phyloP scores from a whole-genome alignment of 176 grass and related monocot genomes.

The Rhynchospora pubera region DNA sequence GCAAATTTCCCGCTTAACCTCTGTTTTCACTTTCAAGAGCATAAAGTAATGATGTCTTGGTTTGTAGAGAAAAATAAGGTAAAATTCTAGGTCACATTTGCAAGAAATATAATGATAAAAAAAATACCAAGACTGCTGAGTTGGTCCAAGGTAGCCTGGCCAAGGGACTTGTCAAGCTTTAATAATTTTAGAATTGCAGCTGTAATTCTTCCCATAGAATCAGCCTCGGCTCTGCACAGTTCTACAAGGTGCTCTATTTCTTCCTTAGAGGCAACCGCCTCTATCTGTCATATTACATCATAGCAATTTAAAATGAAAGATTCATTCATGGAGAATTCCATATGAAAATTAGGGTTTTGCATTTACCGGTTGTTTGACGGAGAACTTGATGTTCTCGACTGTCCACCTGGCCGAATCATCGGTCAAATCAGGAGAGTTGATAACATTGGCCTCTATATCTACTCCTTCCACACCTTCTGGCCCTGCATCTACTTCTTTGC shows the following conservation, averaged over 20 bases:
- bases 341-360: neutral
- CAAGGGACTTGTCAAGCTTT: constrained; percentile 94
- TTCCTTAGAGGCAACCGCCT: constrained; percentile 84
- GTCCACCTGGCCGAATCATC: constrained; percentile 62
- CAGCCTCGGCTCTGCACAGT: constrained; percentile 86
- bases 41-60: neutral
- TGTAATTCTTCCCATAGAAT: constrained; percentile 90
- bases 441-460: constrained; percentile 71
- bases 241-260: constrained; percentile 74
- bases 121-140: constrained; percentile 84
- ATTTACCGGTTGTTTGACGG: constrained; percentile 83
- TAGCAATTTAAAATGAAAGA: constrained; percentile 16
- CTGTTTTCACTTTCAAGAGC: neutral
- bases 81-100: neutral
- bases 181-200: constrained; percentile 86
- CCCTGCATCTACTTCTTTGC: constrained; percentile 24
- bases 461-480: constrained; percentile 52
- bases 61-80: neutral
- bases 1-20: neutral
- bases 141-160: constrained; percentile 73
- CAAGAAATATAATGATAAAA: neutral
- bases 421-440: constrained; percentile 46
- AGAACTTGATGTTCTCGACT: constrained; percentile 92
- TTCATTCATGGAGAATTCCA: constrained; percentile 10
- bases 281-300: constrained; percentile 52